Percentiles rank a stretch among this genome's conserved stretches.
These are phyloP conservation scores for Favolaschia claudopus DNA, from an alignment of 768 basidiomycete species.

Conservation along the genomic window DNA sequence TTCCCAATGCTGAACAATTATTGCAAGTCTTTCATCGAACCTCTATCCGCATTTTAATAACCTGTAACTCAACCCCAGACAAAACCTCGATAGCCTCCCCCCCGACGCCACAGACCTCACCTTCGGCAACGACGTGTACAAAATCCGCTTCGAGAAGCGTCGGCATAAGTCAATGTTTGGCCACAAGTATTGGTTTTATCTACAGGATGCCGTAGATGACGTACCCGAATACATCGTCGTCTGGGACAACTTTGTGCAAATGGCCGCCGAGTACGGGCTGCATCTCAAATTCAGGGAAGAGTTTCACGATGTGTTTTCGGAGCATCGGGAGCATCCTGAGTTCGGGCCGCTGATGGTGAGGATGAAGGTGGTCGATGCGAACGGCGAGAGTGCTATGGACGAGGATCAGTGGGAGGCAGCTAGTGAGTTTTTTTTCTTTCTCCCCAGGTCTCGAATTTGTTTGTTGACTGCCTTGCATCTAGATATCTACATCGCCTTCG, in stretches of 20 bases:
- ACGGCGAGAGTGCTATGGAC: constrained; percentile 92
- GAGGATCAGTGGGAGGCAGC: constrained; percentile 98
- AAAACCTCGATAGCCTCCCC: constrained; percentile 75
- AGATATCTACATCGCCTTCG: constrained; percentile 96
- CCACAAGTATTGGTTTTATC: constrained; percentile 93
- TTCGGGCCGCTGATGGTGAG: constrained; percentile 83
- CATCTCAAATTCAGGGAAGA: constrained; percentile 80
- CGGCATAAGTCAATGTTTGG: constrained; percentile 74
- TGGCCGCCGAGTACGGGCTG: constrained; percentile 86
- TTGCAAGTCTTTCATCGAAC: constrained; percentile 67
- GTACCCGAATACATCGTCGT: constrained; percentile 98
- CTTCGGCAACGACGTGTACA: constrained; percentile 93
- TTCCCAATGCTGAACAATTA: constrained; percentile 87
- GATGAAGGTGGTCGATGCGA: constrained; percentile 91
- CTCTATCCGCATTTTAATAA: not conserved
- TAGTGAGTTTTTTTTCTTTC: constrained; percentile 65
- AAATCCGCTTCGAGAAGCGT: constrained; percentile 83
- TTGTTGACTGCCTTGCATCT: constrained; percentile 17
- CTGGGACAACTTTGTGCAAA: constrained; percentile 91
- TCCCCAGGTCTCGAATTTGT: not conserved
- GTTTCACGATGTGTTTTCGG: constrained; percentile 88
- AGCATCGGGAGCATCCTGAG: constrained; percentile 81
- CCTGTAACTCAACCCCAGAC: constrained; percentile 48
- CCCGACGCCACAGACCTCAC: constrained; percentile 70
- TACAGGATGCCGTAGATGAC: constrained; percentile 94